Conservation (phyloP, 805 yeast genomes). For the Candida khao-thaluensis region DNA sequence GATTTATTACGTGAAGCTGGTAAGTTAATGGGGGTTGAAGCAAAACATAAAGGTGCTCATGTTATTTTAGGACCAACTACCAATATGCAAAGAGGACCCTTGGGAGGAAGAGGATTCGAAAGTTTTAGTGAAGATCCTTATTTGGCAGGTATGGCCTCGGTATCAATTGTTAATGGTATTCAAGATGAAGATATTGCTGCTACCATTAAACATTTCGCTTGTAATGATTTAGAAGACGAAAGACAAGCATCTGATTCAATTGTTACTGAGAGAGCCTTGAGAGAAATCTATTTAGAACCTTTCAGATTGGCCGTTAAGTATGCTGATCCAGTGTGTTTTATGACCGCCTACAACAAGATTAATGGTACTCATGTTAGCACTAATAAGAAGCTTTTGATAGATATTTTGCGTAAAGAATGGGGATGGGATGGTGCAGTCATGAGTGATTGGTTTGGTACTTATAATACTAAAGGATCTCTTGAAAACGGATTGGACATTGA, state of each 20-base stretch:
- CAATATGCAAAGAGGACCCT: conserved; percentile 58
- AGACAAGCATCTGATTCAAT: conserved; percentile 48
- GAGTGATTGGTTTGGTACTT: conserved; percentile 66
- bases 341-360: conserved; percentile 64
- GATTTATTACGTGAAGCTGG: conserved; percentile 51
- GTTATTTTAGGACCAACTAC: conserved; percentile 36
- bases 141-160: conserved; percentile 45
- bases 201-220: conserved; percentile 59
- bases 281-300: conserved; percentile 64
- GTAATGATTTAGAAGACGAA: conserved; percentile 62
- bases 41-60: conserved; percentile 52
- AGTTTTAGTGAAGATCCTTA: conserved; percentile 62
- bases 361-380: conserved; percentile 62
- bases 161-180: conserved; percentile 52
- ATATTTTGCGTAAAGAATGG: conserved; percentile 56
- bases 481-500: conserved; percentile 61
- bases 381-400: conserved; percentile 39
- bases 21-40: conserved; percentile 51
- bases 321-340: conserved; percentile 52
- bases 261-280: conserved; percentile 57
- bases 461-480: conserved; percentile 45
- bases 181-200: conserved; percentile 53
- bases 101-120: conserved; percentile 66
- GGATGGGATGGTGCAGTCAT: conserved; percentile 53
- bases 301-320: conserved; percentile 58